phyloP scores from a whole-genome alignment of 257 asterid species.

The Solanum chiquidenum region DNA sequence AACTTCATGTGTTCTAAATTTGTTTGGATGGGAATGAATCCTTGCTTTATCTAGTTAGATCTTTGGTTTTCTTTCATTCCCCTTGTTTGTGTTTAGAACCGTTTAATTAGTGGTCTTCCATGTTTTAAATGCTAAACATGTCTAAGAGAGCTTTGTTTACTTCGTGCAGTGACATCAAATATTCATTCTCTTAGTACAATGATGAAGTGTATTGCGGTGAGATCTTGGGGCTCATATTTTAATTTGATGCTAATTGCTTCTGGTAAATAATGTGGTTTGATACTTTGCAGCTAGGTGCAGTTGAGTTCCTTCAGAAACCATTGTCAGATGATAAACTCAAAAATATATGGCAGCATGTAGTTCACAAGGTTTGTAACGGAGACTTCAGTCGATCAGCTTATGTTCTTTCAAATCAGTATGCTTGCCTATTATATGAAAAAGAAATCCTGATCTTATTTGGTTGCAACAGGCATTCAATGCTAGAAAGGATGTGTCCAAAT shows the following conservation, averaged over 20 bases:
- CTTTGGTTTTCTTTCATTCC: neutral
- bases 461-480: slow-evolving; percentile 39
- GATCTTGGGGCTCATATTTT: slow-evolving; percentile 2
- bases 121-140: neutral
- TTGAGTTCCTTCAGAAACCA: slow-evolving; percentile 44
- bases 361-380: slow-evolving; percentile 27
- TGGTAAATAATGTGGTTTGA: neutral
- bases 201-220: slow-evolving; percentile 51
- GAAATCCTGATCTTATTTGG: slow-evolving; percentile 9
- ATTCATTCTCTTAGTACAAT: slow-evolving; percentile 29
- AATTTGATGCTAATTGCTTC: neutral
- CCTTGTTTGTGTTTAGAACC: neutral
- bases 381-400: neutral
- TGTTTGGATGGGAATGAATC: neutral
- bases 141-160: neutral
- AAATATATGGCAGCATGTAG: slow-evolving; percentile 44
- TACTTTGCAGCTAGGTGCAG: slow-evolving; percentile 38
- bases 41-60: neutral
- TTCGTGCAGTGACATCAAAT: slow-evolving; percentile 30
- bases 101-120: neutral
- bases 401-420: neutral
- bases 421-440: neutral
- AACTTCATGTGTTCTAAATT: neutral
- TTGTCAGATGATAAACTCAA: slow-evolving; percentile 38
- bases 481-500: slow-evolving; percentile 18